Base-by-base conservation (phyloP, 2,329 filamentous ascomycete species). In the Alternaria gaisen region DNA sequence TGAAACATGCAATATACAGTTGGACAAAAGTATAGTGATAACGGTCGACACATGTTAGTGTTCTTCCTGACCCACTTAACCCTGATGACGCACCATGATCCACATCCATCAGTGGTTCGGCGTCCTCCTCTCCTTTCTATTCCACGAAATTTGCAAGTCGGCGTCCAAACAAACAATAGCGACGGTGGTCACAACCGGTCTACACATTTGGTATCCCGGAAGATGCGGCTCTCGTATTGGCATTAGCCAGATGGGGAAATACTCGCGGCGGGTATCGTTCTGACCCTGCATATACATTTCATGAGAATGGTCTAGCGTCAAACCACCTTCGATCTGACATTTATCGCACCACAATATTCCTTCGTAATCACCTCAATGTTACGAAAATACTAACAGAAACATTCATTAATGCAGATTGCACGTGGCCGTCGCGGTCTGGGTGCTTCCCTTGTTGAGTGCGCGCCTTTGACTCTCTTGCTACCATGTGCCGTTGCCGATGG, bases 301-400 rank as follows among this genome's bases (percentile, higher is more conserved):
- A 68, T 53, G 32, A 50, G 68, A 68, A 40, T 3, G 66, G 71
- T 56, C 52, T 73, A 73, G 71, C 64, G 65, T 42, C 43, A 56
- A 58, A 65, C 56, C 16, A 58, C 34, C 30, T 48, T 20, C 43
- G 48, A 62, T 42, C 51, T 61, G 43, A 56, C 53, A 60, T 34
- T 61, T 59, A 50, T 58, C 48, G 36, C 50, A 55, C 61, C 44
- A 54, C 47, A 53, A 26, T 60, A 36, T 22, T 47, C 41, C 40
- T 60, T 44, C 42, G 42, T 43, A 41, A 46, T 26, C 34, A 44
- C 28, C 12, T 46, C 50, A 54, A 56, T 54, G 43, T 34, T 36
- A 59, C 58, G 43, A 60, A 51, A 34, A 53, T 43, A 46, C 57
- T 57, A 58, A 57, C 47, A 20, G n/a, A 47, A 46, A 50, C 24